Evolutionary conservation across 345 rosid genomes (phyloP).

Genomic region (Eucalyptus pumila): DNA sequence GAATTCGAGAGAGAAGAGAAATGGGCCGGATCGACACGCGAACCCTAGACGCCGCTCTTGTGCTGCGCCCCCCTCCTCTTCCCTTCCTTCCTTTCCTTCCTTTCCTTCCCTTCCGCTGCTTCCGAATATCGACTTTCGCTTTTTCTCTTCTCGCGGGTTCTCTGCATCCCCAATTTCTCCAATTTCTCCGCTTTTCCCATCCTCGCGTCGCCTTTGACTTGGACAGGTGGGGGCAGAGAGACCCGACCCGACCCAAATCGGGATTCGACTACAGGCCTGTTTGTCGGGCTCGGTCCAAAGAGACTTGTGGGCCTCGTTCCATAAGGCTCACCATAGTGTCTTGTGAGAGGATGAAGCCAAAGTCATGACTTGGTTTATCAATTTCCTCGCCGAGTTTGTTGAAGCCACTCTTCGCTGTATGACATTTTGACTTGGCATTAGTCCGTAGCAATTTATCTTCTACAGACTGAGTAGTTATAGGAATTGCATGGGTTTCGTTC

Average conservation of each 20-base stretch:
- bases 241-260: neutral
- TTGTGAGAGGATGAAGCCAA: neutral
- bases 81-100: too few species aligned
- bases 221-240: too few species aligned
- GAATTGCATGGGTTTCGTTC: neutral
- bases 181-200: too few species aligned
- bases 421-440: too few species aligned
- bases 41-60: neutral
- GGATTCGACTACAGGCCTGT: neutral
- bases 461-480: neutral
- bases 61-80: too few species aligned
- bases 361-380: neutral
- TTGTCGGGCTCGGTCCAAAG: neutral
- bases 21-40: neutral
- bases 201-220: too few species aligned
- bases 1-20: neutral
- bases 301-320: neutral
- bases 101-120: too few species aligned
- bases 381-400: neutral
- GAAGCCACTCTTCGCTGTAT: neutral
- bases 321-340: neutral
- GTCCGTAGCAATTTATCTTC: too few species aligned
- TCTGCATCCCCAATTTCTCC: too few species aligned
- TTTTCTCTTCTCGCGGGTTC: too few species aligned
- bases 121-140: too few species aligned